A percentile compares a stretch with the other conserved stretches of the same genome.
These are phyloP conservation scores for Citrus medica DNA, from an alignment of 345 rosid genomes.

Conservation along the genomic window DNA sequence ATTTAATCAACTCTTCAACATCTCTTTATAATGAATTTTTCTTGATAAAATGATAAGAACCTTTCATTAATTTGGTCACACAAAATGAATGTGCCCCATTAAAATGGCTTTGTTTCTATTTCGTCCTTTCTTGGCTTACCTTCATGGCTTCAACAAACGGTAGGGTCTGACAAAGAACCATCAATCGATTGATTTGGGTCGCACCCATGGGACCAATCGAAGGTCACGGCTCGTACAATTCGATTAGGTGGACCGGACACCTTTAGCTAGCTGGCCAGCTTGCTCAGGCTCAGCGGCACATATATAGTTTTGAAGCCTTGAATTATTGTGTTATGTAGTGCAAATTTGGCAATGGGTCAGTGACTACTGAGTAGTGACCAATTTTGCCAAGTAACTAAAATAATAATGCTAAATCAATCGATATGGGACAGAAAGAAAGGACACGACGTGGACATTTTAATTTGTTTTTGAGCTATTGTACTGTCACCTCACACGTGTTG, in stretches of 20 bases:
- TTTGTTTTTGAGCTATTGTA: background rate
- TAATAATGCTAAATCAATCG: background rate
- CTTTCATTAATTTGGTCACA: background rate
- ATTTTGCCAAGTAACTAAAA: constrained; percentile 13
- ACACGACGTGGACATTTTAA: constrained; percentile 1
- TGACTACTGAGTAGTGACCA: constrained; percentile 8
- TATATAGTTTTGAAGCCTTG: background rate
- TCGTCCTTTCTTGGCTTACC: background rate
- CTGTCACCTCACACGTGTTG: constrained; percentile 21
- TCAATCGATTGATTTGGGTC: background rate
- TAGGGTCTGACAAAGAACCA: background rate
- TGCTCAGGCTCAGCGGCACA: too few relatives aligned
- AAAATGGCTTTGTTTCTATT: background rate
- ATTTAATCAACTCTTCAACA: background rate
- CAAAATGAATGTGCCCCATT: background rate
- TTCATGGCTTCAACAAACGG: background rate
- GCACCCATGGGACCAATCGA: constrained; percentile 4
- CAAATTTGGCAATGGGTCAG: background rate
- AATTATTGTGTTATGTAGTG: background rate
- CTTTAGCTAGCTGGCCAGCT: background rate
- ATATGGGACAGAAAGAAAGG: background rate
- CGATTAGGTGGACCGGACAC: background rate
- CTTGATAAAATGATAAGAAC: background rate
- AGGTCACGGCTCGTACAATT: constrained; percentile 13
- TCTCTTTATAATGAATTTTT: background rate